These are phyloP conservation scores for Aspergillus sp. DNA, from an alignment of 2,329 filamentous ascomycete genomes.

Conservation along the genomic window DNA sequence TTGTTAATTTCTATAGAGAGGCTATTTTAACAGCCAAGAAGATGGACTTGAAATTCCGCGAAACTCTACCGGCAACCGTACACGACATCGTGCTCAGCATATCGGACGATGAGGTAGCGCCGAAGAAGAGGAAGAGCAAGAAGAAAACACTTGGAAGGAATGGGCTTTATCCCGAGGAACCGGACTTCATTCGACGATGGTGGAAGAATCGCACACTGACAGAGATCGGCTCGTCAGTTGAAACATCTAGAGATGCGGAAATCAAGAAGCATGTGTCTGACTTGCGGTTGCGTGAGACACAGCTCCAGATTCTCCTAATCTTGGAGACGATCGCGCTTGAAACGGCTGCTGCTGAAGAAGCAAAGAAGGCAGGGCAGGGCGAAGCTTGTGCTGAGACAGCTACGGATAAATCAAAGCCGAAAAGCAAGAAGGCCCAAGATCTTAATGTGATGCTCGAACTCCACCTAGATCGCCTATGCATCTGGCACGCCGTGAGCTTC, in stretches of 20 bases:
- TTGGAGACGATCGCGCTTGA: conserved; percentile 50
- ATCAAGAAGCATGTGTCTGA: conserved; percentile 44
- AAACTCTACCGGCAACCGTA: conserved; percentile 43
- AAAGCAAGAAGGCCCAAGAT: conserved; percentile 43
- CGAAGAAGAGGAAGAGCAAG: conserved; percentile 35
- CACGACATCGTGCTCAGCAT: conserved; percentile 36
- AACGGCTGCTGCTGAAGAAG: conserved; percentile 21
- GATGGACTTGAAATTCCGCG: conserved; percentile 49
- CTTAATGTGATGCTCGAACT: conserved; percentile 47
- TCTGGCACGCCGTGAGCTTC: conserved; percentile 50
- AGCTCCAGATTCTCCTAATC: conserved; percentile 51
- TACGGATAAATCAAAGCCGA: conserved; percentile 24
- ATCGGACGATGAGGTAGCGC: conserved; percentile 36
- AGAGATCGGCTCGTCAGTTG: conserved; percentile 25
- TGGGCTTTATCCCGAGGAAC: conserved; percentile 48
- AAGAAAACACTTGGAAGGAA: conserved; percentile 47
- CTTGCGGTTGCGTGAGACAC: conserved; percentile 48
- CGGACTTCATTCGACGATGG: conserved; percentile 45
- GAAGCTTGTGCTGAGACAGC: conserved; percentile 13
- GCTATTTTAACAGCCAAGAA: conserved; percentile 46
- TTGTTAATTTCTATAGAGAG: conserved; percentile 42
- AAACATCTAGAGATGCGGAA: conserved; percentile 36
- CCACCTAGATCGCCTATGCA: conserved; percentile 50
- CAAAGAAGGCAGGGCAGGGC: conserved; percentile 18
- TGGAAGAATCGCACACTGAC: conserved; percentile 42